Evolutionary conservation across 345 rosid genomes (phyloP), one percentile per base, ranked within the genome.

Genomic region (Aethionema arabicum): DNA sequence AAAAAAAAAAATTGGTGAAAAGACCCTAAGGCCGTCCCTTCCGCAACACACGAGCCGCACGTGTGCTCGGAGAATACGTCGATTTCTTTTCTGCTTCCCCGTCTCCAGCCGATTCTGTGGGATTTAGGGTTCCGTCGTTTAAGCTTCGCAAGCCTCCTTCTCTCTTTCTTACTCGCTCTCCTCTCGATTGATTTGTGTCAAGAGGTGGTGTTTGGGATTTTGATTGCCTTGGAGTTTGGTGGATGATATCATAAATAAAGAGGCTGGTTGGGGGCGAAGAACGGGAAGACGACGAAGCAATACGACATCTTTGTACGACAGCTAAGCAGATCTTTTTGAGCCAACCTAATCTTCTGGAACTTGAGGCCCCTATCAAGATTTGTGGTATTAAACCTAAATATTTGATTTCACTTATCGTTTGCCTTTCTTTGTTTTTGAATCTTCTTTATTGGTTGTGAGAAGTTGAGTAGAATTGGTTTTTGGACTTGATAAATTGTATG

Each of bases 331-430:
- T 84, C 65, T 78, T 82, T 56, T 85, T 84, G 3, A 68, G 76
- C 32, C 90, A 84, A 59, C 90, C 90, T 3, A 84, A 79, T 53
- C 85, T 84, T 8, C 83, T 84, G 2, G 87, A 84, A 61, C 86
- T 84, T 43, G 84, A 84, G 57, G 90, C 85, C 56, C 90, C 90
- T 44, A 80, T 84, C 13, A 82, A 82, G 74, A 84, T 84, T 66
- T 84, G 90, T 54, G 90, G 90, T 84, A 67, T 43, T 32, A 2
- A 44, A 32, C 33, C 13, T 10, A 10, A 2, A 12, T 3, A 6
- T 32, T 6, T 10, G 14, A 14, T 32, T 47, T 47, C 2, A 53
- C 14, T n/a, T n/a, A n/a, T n/a, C n/a, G n/a, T n/a, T n/a, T n/a
- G 56, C 29, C 14, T 11, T 6, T 30, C 5, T 7, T 61, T 49